phyloP scores from a whole-genome alignment of 163 green algal species.

The Volvox carteri region DNA sequence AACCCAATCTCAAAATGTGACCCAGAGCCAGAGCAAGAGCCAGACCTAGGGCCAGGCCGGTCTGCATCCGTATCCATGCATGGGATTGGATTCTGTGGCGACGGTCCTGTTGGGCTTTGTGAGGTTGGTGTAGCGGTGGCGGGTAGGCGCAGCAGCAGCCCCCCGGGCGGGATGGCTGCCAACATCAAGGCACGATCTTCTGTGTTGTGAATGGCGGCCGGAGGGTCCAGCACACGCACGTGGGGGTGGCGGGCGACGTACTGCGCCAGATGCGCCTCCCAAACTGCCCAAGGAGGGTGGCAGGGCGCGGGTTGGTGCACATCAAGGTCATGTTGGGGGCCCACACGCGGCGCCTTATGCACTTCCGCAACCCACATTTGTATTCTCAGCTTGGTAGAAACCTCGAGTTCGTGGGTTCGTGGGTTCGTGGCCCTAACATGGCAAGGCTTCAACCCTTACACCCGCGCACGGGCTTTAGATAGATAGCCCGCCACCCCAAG shows the following conservation, averaged over 20 bases:
- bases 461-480: no score
- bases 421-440: no score
- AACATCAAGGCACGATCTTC: conserved; percentile 19
- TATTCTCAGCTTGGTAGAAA: no score
- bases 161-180: background rate
- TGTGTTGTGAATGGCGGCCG: background rate
- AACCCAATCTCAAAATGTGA: background rate
- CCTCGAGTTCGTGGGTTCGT: no score
- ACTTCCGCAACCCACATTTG: no score
- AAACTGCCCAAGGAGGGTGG: background rate
- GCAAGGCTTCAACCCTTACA: no score
- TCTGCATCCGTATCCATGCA: no score
- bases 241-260: background rate
- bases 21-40: background rate
- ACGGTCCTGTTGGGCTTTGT: no score
- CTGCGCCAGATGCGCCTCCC: background rate
- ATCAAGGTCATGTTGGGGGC: background rate
- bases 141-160: background rate
- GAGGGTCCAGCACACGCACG: background rate
- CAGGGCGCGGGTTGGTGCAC: background rate
- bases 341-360: no score
- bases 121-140: no score
- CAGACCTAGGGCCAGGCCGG: no score
- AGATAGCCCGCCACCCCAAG: no score
- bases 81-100: background rate